Base-by-base conservation (phyloP, 306 rosid genomes). In the Castanopsis chinensis region DNA sequence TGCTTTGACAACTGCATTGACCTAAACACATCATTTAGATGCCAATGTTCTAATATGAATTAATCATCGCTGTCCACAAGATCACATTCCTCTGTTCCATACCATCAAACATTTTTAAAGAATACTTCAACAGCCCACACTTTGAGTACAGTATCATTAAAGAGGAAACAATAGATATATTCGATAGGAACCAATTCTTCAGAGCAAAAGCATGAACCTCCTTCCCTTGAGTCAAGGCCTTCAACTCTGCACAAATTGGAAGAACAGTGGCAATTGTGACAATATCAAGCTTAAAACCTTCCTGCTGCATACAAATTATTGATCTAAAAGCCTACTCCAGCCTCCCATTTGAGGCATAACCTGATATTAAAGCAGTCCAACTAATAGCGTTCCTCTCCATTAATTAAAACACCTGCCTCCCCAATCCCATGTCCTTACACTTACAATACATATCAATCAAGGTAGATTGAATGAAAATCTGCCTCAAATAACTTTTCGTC, bases 361-460 rank as follows among this genome's bases (percentile, higher is more conserved):
- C 97, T 0, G 92, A 91, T 89, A 93, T 89, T 79, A 93, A 54
- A 73, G 94, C 93, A 3, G 97, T 93, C 97, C 94, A 93, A 79
- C 97, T 90, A 76, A 91, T 88, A 8, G 87, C 81, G 76, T 91
- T 93, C 81, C 98, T 88, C 85, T 87, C 93, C 78, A 3, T 43
- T 6, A 90, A 91, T 54, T 88, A 93, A 77, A 93, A 91, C 43
- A 93, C 91, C 27, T 27, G 87, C 76, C 97, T 83, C 0, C 93
- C 94, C 0, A 87, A 88, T 52, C 84, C 83, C 60, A 93, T 73
- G 78, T 91, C 93, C 72, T 93, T 91, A 17, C 98, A 91, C 80
- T 93, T 93, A 82, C 92, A 86, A 79, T 93, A 91, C 97, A 90
- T 93, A 73, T 93, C 97, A 83, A 90, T 90, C 88, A 93, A 87